phyloP scores from a whole-genome alignment of 179 eudicot genomes.

The Gypsophila paniculata region DNA sequence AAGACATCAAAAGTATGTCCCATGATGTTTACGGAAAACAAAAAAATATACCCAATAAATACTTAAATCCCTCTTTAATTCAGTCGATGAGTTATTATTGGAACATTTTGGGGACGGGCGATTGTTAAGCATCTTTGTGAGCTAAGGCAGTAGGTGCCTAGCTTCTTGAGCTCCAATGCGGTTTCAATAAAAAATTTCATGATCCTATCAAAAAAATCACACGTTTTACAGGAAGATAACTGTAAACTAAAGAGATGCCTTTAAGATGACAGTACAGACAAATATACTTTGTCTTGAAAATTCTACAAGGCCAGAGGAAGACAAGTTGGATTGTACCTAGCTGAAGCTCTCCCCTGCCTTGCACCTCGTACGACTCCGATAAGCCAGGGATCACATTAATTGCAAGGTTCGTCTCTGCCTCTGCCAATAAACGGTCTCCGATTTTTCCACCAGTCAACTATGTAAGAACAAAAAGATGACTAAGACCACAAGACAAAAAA shows the following conservation, averaged over 20 bases:
- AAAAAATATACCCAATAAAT: background rate
- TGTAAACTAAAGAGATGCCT: background rate
- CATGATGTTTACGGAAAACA: background rate
- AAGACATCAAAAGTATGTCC: background rate
- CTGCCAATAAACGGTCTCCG: conserved; percentile 89
- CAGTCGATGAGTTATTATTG: background rate
- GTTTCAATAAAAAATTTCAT: background rate
- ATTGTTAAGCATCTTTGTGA: background rate
- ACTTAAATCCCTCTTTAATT: background rate
- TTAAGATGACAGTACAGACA: conserved; percentile 1
- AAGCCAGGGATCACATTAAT: conserved; percentile 86
- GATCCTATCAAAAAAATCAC: background rate
- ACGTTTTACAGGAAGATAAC: background rate
- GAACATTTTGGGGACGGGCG: background rate
- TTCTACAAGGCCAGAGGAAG: background rate
- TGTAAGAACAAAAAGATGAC: conserved; percentile 13
- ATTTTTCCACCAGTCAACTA: conserved; percentile 98
- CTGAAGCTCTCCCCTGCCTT: conserved; percentile 98
- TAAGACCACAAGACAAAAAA: background rate
- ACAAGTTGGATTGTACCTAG: conserved; percentile 41
- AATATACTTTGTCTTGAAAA: background rate
- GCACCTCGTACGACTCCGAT: conserved; percentile 91
- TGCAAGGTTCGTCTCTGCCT: conserved; percentile 98
- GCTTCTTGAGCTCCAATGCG: background rate
- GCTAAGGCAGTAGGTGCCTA: background rate